A percentile compares a stretch with the other conserved stretches of the same genome.
Evolutionary conservation across 106 monocot genomes (phyloP).

Genomic region (Acorus calamus): DNA sequence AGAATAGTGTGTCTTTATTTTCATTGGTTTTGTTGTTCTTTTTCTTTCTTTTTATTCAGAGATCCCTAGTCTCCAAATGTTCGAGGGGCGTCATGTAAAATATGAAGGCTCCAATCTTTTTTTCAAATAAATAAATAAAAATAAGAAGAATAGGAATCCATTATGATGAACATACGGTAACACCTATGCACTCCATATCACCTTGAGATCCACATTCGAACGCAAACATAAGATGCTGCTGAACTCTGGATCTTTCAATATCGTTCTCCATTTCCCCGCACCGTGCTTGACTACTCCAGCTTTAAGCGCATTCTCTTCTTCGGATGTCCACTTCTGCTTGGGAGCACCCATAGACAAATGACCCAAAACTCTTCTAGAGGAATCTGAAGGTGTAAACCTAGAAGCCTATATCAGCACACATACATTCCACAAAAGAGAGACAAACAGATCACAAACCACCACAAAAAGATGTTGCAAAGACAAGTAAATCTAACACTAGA

Average conservation of each 20-base stretch:
- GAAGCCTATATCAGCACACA: background rate
- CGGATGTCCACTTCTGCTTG: slow-evolving; percentile 72
- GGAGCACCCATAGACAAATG: slow-evolving; percentile 57
- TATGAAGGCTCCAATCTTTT: no score
- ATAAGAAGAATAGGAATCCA: background rate
- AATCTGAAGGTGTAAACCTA: background rate
- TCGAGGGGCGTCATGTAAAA: no score
- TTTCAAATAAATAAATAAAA: no score
- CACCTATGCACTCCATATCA: no score
- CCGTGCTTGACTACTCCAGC: slow-evolving; percentile 73
- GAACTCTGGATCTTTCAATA: slow-evolving; percentile 73
- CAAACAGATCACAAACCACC: background rate
- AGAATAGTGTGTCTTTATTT: no score
- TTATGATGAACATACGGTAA: slow-evolving; percentile 5
- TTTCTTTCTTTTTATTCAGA: no score
- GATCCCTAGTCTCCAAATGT: no score
- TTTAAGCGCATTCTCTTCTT: slow-evolving; percentile 70
- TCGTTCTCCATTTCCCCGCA: slow-evolving; percentile 77
- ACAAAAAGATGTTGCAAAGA: background rate
- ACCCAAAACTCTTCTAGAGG: background rate
- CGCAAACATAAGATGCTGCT: slow-evolving; percentile 42
- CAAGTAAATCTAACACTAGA: no score
- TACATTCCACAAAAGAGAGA: background rate
- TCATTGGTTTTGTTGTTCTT: no score
- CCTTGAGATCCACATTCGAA: slow-evolving; percentile 93